Evolutionary conservation across 129 eudicot genomes (phyloP).

Genomic region (Lonicera japonica): DNA sequence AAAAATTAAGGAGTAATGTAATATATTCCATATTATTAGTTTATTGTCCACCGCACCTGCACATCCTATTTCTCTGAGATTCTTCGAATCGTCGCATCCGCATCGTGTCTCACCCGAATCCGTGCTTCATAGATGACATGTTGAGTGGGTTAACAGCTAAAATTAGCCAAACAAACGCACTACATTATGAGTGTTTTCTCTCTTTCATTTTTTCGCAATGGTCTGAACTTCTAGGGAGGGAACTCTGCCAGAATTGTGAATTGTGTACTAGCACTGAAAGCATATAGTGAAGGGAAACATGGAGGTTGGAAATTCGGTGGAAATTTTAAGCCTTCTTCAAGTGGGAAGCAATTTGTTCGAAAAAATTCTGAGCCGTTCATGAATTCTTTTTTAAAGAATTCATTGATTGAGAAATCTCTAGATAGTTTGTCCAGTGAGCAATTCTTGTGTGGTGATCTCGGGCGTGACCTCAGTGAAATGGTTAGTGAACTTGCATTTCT

Average conservation of each 20-base stretch:
- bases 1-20: too few relatives aligned
- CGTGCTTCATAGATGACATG: too few relatives aligned
- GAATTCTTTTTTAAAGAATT: conserved; percentile 41
- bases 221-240: conserved; percentile 50
- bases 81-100: too few relatives aligned
- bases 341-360: conserved; percentile 39
- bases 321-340: conserved; percentile 38
- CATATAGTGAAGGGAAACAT: conserved; percentile 66
- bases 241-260: conserved; percentile 62
- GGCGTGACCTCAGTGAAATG: conserved; percentile 40
- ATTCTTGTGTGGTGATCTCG: conserved; percentile 20
- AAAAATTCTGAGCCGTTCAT: conserved; percentile 48
- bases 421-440: conserved; percentile 18
- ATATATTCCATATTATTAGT: too few relatives aligned
- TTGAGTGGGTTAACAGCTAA: conserved; percentile 12
- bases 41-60: too few relatives aligned
- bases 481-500: conserved; percentile 32
- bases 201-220: not conserved
- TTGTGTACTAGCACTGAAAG: conserved; percentile 71
- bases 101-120: too few relatives aligned
- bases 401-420: conserved; percentile 29
- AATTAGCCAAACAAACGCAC: conserved; percentile 2
- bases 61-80: too few relatives aligned
- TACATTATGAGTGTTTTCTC: not conserved
- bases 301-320: conserved; percentile 57